Evolutionary conservation across 352 stramenopile species (phyloP), one percentile per base, ranked within the genome.

Genomic region (Globisporangium paroecandrum): DNA sequence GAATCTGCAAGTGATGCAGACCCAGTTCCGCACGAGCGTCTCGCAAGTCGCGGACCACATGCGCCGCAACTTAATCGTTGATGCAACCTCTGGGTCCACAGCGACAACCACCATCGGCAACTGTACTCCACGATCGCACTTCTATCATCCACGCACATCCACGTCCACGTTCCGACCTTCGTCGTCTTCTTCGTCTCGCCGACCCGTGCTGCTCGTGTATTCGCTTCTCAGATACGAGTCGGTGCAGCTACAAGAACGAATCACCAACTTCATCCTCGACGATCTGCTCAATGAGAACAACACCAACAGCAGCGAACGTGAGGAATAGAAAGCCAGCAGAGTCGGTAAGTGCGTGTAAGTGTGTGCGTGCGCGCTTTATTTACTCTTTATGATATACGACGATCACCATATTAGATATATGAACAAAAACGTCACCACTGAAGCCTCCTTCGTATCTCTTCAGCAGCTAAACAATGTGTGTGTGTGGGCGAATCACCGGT

Each of bases 231-330:
- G 4, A 4, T 65, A 78, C 22, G 73, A 82, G 57, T 64, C 71
- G 4, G 29, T 70, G 46, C 64, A 81, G 66, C 55, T 85, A 8
- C 73, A 85, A 24, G 69, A 73, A 12, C 68, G 73, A 25, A 68
- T 82, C 47, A 79, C 75, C 0, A 51, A 65, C 27, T 61, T 73
- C 47, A 77, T 85, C 53, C 59, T 85, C 29, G 55, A 59, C 25
- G 77, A 85, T 24, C 55, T 85, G 34, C n/a, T 83, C 24, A 29
- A 10, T 18, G 69, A 25, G 53, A 63, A 24, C 34, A 65, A 13
- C 25, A 57, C 38, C 18, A 38, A 7, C 25, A 38, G 15, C 20
- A 43, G 38, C 12, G 22, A 20, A 8, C n/a, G 7, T 32, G 58
- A 27, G 10, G 20, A 46, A 24, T 60, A 60, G 55, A 24, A 20